Conservation (phyloP, 192 early-diverging fungal genomes). For the Oehlia diaphana region DNA sequence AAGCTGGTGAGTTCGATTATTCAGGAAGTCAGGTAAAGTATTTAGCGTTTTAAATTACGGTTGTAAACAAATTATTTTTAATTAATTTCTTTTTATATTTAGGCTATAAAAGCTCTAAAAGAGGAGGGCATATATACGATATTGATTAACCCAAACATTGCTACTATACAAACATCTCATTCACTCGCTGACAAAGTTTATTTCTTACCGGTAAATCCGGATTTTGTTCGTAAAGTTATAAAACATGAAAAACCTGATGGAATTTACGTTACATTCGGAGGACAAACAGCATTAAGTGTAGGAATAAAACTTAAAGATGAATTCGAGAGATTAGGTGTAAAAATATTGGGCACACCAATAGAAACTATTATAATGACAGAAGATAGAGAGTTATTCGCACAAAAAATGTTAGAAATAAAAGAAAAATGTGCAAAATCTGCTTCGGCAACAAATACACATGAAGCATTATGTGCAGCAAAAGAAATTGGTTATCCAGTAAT, state of each 20-base stretch:
- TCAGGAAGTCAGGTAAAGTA: constrained; percentile 60
- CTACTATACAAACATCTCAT: constrained; percentile 95
- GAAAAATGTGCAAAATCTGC: constrained; percentile 90
- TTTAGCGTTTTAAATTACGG: not conserved
- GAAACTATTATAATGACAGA: constrained; percentile 87
- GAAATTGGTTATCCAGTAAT: constrained; percentile 94
- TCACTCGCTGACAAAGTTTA: constrained; percentile 93
- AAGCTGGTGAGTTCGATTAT: constrained; percentile 99
- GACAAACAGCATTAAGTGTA: constrained; percentile 94
- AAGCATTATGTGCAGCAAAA: constrained; percentile 80
- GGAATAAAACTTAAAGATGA: constrained; percentile 89
- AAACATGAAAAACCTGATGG: constrained; percentile 94
- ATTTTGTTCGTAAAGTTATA: constrained; percentile 90
- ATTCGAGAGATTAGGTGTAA: constrained; percentile 78
- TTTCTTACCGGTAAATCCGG: constrained; percentile 92
- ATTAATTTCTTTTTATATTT: constrained; percentile 25
- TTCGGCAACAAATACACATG: constrained; percentile 84
- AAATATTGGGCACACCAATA: constrained; percentile 95
- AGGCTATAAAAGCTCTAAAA: constrained; percentile 96
- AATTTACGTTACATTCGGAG: constrained; percentile 94
- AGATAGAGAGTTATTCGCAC: constrained; percentile 95
- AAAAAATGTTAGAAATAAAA: constrained; percentile 76
- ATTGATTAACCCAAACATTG: constrained; percentile 99
- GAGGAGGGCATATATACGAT: constrained; percentile 92
- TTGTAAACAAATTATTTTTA: not conserved